Conservation (phyloP, 768 basidiomycete species). For the Rhodosporidiobolus odoratus region DNA sequence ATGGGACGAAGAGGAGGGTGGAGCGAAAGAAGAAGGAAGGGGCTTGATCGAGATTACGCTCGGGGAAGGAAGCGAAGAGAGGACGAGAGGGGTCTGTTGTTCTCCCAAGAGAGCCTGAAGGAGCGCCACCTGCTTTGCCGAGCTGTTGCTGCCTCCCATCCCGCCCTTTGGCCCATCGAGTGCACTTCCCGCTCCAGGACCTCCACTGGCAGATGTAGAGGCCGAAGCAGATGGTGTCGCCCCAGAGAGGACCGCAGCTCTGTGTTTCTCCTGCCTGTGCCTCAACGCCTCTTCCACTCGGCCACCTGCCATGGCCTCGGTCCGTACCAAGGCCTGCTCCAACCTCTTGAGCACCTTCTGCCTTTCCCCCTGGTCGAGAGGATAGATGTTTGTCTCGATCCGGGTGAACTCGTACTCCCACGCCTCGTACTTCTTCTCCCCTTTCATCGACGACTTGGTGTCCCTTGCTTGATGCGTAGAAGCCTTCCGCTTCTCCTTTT, state of each 20-base stretch:
- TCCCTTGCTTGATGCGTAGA: no score
- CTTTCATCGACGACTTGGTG: no score
- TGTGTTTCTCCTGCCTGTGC: constrained; percentile 35
- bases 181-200: no score
- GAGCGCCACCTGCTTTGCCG: no score
- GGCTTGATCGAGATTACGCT: background rate
- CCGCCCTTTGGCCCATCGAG: no score
- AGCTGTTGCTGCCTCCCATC: no score
- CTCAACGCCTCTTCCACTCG: constrained; percentile 42
- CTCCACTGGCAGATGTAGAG: no score
- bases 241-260: background rate
- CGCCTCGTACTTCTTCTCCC: constrained; percentile 37
- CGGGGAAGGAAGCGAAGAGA: constrained; percentile 28
- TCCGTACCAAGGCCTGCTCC: background rate
- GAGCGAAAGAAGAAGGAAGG: background rate
- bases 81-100: constrained; percentile 11
- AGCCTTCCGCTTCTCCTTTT: background rate
- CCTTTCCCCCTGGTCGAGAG: background rate
- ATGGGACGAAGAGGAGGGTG: background rate
- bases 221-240: no score
- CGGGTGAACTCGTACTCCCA: constrained; percentile 43
- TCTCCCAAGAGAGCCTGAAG: constrained; percentile 27
- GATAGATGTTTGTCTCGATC: constrained; percentile 22
- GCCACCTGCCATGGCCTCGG: constrained; percentile 48
- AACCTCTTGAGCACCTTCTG: background rate